Evolutionary conservation across 805 yeast species (phyloP), one percentile per base, ranked within the genome.

Genomic region (Barnettozyma populi): DNA sequence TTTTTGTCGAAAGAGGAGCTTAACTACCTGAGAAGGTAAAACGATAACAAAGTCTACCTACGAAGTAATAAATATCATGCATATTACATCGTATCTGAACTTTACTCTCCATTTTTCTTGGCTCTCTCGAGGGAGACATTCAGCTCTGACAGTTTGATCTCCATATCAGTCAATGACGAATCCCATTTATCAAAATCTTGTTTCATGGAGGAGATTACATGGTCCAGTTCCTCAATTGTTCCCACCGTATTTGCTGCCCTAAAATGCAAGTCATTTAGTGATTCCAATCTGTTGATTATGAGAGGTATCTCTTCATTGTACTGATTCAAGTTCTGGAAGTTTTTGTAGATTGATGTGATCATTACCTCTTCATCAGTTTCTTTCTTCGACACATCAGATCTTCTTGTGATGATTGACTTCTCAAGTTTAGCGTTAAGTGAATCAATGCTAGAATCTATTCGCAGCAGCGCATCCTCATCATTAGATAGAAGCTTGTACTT

Each of bases 1-100:
- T 94, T 31, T 94, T 94, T 63, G 90, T 78, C 10, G 64, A 60
- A 43, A 59, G 56, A 47, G 31, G 48, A 14, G 23, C 49, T 13
- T 48, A n/a, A 25, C 32, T 2, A 23, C 21, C 18, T 16, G 68
- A 69, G 52, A 73, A 47, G 51, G 70, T 54, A 57, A 10, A 25
- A 25, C 9, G 29, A 11, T 14, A 29, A 63, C 64, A 62, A 68
- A 65, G 32, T 66, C 40, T 40, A 66, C 54, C 46, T 76, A 78
- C 2, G 80, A 74, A 8, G 68, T 73, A 51, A 67, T 77, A 47
- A 75, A 70, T 1, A 77, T 70, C 7, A 79, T 70, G 37, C 37
- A 35, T 35, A 29, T 3, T 2, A 14, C 5, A 29, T 29, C 16
- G 32, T 29, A 29, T 7, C 16, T 29, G 32, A 29, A 14, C 7